These are phyloP conservation scores for Xylaria grammica DNA, from an alignment of 495 filamentous ascomycete genomes.

Conservation along the genomic window DNA sequence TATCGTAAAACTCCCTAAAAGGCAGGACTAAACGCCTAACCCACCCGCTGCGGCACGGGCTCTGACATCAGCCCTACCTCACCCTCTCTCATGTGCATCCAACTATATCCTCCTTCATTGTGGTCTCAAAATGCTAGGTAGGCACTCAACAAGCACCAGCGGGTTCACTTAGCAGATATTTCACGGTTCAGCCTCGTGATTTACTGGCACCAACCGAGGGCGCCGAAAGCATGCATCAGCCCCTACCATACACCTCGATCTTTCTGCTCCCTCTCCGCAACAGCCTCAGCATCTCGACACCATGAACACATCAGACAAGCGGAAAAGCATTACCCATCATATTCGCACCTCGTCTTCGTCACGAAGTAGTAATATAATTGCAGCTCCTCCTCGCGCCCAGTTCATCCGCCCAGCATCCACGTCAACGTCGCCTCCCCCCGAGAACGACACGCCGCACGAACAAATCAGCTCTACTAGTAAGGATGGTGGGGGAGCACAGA, in stretches of 20 bases:
- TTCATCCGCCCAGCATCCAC: slow-evolving; percentile 39
- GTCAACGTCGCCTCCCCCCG: slow-evolving; percentile 39
- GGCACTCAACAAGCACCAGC: background rate
- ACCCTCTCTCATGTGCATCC: background rate
- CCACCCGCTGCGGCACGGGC: background rate
- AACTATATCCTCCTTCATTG: background rate
- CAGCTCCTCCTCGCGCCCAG: slow-evolving; percentile 47
- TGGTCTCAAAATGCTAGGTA: background rate
- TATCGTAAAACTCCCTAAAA: slow-evolving; percentile 3
- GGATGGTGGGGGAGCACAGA: slow-evolving; percentile 13
- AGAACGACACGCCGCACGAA: slow-evolving; percentile 30
- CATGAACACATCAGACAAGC: slow-evolving; percentile 42
- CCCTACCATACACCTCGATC: slow-evolving; percentile 2
- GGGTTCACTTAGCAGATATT: background rate
- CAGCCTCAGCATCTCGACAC: slow-evolving; percentile 20
- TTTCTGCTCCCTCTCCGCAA: background rate
- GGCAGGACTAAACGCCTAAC: background rate
- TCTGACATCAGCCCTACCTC: background rate
- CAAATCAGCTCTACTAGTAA: slow-evolving; percentile 10
- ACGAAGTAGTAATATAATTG: slow-evolving; percentile 37
- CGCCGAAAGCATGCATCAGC: slow-evolving; percentile 14
- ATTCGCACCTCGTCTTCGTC: slow-evolving; percentile 29
- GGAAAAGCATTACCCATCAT: slow-evolving; percentile 35
- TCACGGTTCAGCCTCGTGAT: background rate
- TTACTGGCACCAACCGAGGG: background rate